phyloP scores from a whole-genome alignment of 768 basidiomycete species.

The Suillus subaureus region DNA sequence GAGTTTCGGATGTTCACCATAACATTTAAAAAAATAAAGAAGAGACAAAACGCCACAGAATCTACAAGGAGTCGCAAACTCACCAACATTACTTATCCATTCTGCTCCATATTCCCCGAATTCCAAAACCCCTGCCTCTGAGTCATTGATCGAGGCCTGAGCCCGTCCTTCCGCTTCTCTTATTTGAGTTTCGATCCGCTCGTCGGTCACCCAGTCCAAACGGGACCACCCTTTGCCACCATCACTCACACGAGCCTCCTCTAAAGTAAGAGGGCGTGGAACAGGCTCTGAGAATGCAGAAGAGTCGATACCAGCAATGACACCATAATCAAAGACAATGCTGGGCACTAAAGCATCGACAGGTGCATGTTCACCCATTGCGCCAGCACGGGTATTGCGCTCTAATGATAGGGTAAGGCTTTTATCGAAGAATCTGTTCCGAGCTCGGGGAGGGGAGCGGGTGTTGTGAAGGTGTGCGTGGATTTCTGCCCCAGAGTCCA shows the following conservation, averaged over 20 bases:
- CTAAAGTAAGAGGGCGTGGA: conserved; percentile 8
- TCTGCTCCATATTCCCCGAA: conserved; percentile 82
- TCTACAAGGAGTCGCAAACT: conserved; percentile 23
- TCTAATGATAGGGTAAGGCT: conserved; percentile 82
- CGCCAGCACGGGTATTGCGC: conserved; percentile 80
- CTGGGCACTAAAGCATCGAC: conserved; percentile 90
- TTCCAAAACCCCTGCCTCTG: conserved; percentile 83
- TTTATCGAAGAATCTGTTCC: conserved; percentile 93
- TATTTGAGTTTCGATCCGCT: conserved; percentile 57
- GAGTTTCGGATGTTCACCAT: neutral
- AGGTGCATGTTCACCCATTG: conserved; percentile 88
- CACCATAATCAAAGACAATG: conserved; percentile 80
- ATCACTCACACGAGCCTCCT: conserved; percentile 10
- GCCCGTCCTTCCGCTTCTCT: conserved; percentile 59
- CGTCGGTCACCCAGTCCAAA: conserved; percentile 77
- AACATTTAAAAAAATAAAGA: neutral
- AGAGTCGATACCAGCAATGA: conserved; percentile 66
- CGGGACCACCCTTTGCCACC: conserved; percentile 49
- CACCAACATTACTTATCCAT: conserved; percentile 82
- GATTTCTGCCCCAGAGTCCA: conserved; percentile 38
- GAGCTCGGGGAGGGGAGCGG: conserved; percentile 63
- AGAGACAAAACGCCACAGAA: neutral
- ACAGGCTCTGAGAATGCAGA: conserved; percentile 37
- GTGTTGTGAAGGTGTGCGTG: conserved; percentile 78
- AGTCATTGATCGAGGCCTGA: conserved; percentile 63